Percentiles rank a stretch among this genome's conserved stretches.
Conservation (phyloP, 164 flowering plant species). For the Malania oleifera region DNA sequence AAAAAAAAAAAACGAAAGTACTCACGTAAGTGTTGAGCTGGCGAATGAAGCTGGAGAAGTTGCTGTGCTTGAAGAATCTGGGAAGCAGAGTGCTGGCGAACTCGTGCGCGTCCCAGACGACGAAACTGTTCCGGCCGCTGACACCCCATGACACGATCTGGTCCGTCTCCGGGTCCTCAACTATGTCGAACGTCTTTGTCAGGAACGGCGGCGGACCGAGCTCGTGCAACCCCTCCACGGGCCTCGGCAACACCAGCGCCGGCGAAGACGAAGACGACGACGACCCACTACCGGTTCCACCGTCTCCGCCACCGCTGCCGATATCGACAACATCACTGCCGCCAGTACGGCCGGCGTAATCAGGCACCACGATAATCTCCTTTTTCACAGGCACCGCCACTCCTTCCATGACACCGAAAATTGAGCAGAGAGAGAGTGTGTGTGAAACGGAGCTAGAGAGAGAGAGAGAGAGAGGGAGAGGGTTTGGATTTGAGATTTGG, state of each 20-base stretch:
- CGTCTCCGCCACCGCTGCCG: not conserved
- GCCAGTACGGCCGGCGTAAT: not conserved
- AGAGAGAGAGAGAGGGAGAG: not conserved
- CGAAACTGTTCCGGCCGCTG: conserved; percentile 41
- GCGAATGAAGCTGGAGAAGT: conserved; percentile 77
- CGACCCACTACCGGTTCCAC: conserved; percentile 1
- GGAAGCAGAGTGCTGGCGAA: conserved; percentile 53
- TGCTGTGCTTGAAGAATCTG: conserved; percentile 66
- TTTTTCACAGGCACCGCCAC: not conserved
- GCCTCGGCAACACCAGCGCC: conserved; percentile 17
- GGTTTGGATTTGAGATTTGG: not conserved
- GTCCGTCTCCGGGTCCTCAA: conserved; percentile 61
- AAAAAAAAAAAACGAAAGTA: not conserved
- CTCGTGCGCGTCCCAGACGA: conserved; percentile 57
- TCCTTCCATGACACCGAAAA: not conserved
- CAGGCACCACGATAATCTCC: not conserved
- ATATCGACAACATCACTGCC: no score
- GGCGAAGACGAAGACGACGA: conserved; percentile 7
- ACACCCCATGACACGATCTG: conserved; percentile 55
- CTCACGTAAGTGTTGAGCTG: conserved; percentile 81
- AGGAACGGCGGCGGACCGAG: conserved; percentile 66
- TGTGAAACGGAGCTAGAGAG: not conserved
- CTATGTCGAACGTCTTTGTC: conserved; percentile 67
- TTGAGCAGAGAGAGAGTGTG: not conserved
- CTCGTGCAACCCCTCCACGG: conserved; percentile 53